These are phyloP conservation scores for Aspergillus sergii DNA, from an alignment of 2,329 filamentous ascomycete genomes.

Conservation along the genomic window DNA sequence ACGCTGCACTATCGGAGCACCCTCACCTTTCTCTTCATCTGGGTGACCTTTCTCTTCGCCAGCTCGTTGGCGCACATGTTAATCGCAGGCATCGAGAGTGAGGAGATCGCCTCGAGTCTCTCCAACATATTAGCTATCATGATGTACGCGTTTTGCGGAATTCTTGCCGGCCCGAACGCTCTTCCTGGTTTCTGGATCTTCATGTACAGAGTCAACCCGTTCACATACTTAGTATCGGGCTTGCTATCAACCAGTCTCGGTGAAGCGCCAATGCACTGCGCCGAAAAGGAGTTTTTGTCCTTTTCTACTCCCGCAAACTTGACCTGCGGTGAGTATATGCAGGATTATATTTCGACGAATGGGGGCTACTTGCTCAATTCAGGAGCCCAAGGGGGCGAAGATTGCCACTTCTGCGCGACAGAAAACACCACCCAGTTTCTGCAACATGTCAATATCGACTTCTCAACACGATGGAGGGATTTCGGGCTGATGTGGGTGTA, in stretches of 20 bases:
- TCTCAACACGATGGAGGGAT: neutral
- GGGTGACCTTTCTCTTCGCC: slow-evolving; percentile 68
- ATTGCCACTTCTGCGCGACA: slow-evolving; percentile 6
- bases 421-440: slow-evolving; percentile 5
- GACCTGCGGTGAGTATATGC: slow-evolving; percentile 11
- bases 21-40: slow-evolving; percentile 63
- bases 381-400: neutral
- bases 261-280: slow-evolving; percentile 4
- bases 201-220: slow-evolving; percentile 18
- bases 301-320: neutral
- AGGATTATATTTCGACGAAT: slow-evolving; percentile 2
- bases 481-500: neutral
- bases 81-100: slow-evolving; percentile 51
- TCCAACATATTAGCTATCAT: slow-evolving; percentile 14
- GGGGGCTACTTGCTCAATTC: slow-evolving; percentile 7
- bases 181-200: slow-evolving; percentile 19
- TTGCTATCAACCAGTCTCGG: slow-evolving; percentile 8
- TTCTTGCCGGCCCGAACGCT: slow-evolving; percentile 12
- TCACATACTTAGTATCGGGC: slow-evolving; percentile 27
- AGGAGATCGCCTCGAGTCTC: slow-evolving; percentile 8
- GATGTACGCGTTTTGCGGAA: slow-evolving; percentile 17
- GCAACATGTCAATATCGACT: neutral
- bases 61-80: slow-evolving; percentile 71
- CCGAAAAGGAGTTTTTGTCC: slow-evolving; percentile 1
- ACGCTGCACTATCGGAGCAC: slow-evolving; percentile 54